Percentiles rank a stretch among this genome's conserved stretches.
Evolutionary conservation across 371 early-diverging fungal species (phyloP).

Genomic region (Mucor velutinosus): DNA sequence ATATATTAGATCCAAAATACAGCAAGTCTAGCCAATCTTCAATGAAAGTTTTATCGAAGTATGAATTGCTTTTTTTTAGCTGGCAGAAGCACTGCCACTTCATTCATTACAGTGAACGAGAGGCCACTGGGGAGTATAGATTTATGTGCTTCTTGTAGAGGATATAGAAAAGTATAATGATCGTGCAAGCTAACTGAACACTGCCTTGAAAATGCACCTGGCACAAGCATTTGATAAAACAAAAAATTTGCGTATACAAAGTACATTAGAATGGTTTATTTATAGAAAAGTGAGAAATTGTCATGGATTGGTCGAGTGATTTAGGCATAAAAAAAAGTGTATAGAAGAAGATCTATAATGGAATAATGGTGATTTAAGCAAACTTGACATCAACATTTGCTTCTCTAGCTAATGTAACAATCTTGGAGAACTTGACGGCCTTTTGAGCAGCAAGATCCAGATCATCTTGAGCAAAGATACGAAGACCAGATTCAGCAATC

Average conservation of each 20-base stretch:
- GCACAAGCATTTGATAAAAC: no score
- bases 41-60: no score
- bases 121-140: no score
- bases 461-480: constrained; percentile 92
- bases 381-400: constrained; percentile 71
- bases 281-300: background rate
- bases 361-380: constrained; percentile 19
- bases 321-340: background rate
- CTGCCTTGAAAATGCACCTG: no score
- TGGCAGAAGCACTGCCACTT: no score
- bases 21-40: no score
- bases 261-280: background rate
- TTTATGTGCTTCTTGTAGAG: no score
- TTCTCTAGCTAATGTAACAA: constrained; percentile 75
- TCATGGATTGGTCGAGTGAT: background rate
- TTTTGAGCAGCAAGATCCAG: constrained; percentile 94
- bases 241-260: background rate
- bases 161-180: no score
- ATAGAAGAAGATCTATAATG: background rate
- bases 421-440: constrained; percentile 91
- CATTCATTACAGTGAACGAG: no score
- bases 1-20: no score
- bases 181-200: no score
- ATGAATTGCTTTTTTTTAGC: no score
- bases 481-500: constrained; percentile 89